These are phyloP conservation scores for Coniochaeta sp. DNA, from an alignment of 2,329 filamentous ascomycete species.

Conservation along the genomic window DNA sequence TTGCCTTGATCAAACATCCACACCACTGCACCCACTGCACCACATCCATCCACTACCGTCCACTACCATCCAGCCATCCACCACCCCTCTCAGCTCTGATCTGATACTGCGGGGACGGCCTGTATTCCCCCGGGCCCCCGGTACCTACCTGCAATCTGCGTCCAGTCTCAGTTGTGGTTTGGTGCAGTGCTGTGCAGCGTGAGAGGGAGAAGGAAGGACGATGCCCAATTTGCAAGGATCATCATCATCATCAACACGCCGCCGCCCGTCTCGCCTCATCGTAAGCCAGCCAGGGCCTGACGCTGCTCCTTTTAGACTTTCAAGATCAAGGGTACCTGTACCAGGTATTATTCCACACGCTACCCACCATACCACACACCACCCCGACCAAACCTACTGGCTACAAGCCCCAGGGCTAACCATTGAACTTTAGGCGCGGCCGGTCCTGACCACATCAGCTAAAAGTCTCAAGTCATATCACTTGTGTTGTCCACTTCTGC, in stretches of 20 bases:
- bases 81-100: not conserved
- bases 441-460: not conserved
- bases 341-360: no score
- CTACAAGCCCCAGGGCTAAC: no score
- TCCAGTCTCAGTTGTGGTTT: no score
- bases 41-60: not conserved
- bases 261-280: not conserved
- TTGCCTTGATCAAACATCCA: no score
- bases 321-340: not conserved
- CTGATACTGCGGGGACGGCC: not conserved
- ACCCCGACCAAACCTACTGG: no score
- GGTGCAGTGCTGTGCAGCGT: not conserved
- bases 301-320: not conserved
- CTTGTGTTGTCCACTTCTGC: no score
- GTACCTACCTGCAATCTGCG: conserved; percentile 1
- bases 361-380: no score
- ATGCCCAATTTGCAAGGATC: no score
- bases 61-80: not conserved
- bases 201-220: no score
- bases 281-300: not conserved
- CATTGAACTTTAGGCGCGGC: not conserved
- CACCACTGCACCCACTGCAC: no score
- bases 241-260: no score
- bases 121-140: no score
- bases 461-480: not conserved